Conservation (phyloP, 2,329 filamentous ascomycete genomes). For the Penicillium hordei region DNA sequence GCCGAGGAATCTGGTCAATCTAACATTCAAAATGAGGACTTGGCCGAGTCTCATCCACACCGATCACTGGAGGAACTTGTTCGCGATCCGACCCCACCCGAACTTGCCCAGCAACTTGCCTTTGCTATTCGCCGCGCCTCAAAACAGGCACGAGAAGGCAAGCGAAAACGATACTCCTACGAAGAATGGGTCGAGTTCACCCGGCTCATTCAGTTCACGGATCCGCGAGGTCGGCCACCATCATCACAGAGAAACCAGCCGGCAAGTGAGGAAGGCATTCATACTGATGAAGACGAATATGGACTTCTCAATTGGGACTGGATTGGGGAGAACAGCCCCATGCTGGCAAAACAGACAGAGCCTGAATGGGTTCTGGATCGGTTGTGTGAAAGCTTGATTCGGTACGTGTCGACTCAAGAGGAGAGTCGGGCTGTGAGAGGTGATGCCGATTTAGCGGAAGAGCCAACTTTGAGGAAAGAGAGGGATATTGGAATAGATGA, state of each 20-base stretch:
- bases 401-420: conserved; percentile 39
- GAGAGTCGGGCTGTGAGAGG: conserved; percentile 9
- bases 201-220: conserved; percentile 64
- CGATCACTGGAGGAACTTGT: conserved; percentile 48
- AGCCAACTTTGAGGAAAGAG: conserved; percentile 26
- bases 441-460: conserved; percentile 12
- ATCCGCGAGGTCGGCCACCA: conserved; percentile 26
- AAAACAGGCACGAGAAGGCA: conserved; percentile 59
- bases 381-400: conserved; percentile 62
- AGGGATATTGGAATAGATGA: conserved; percentile 27
- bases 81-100: conserved; percentile 51
- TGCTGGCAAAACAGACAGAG: conserved; percentile 63
- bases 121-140: conserved; percentile 68
- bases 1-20: neutral
- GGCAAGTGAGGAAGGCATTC: conserved; percentile 20
- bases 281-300: conserved; percentile 53
- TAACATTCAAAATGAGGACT: neutral
- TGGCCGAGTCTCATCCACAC: conserved; percentile 8
- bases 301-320: conserved; percentile 69
- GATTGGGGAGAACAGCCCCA: conserved; percentile 67
- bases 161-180: conserved; percentile 69
- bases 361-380: conserved; percentile 67
- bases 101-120: conserved; percentile 63
- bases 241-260: neutral
- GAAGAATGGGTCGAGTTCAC: conserved; percentile 87